phyloP scores from a whole-genome alignment of 352 stramenopile genomes.

The Phytophthora nicotianae region DNA sequence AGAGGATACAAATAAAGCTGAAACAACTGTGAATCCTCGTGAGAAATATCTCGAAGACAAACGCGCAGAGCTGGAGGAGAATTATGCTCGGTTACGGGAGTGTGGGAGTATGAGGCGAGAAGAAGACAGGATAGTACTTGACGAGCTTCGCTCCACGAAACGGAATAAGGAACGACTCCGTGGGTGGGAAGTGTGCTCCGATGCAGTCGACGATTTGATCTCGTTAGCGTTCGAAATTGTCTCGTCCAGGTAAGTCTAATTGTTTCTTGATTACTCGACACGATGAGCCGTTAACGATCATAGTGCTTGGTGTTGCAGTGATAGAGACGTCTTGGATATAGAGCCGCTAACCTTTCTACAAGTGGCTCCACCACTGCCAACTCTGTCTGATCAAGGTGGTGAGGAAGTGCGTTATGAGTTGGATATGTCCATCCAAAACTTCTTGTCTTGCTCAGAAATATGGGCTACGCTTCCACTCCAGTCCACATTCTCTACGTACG shows the following conservation, averaged over 20 bases:
- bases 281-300: neutral
- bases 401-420: constrained; percentile 34
- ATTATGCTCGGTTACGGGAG: constrained; percentile 51
- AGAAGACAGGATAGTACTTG: constrained; percentile 36
- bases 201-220: constrained; percentile 40
- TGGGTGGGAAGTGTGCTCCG: constrained; percentile 32
- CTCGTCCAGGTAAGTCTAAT: constrained; percentile 23
- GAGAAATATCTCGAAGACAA: constrained; percentile 54
- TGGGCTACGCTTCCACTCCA: constrained; percentile 35
- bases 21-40: constrained; percentile 18
- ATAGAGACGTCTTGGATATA: constrained; percentile 24
- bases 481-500: constrained; percentile 15
- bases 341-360: constrained; percentile 30
- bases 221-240: constrained; percentile 31
- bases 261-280: neutral
- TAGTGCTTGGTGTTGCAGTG: constrained; percentile 12
- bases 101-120: constrained; percentile 42
- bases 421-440: constrained; percentile 29
- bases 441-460: constrained; percentile 29
- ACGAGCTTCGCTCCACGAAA: constrained; percentile 35
- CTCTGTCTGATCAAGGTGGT: constrained; percentile 1
- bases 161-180: constrained; percentile 29
- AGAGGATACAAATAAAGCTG: neutral
- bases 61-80: constrained; percentile 45
- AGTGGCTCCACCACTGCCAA: neutral